These are phyloP conservation scores for Paramecium sexaurelia DNA, from an alignment of 73 alveolate species.

Conservation along the genomic window DNA sequence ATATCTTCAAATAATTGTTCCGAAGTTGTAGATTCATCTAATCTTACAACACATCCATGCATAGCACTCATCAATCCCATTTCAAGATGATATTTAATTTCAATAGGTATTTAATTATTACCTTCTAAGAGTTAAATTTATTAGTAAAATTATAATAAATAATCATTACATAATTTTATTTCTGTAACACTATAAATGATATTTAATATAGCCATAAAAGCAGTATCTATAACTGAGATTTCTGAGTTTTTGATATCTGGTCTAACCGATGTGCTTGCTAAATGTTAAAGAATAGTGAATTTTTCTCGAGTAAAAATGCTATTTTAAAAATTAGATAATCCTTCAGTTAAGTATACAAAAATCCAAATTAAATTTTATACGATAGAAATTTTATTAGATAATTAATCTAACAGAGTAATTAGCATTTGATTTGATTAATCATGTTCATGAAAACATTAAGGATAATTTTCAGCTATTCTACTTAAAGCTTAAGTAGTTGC, in stretches of 20 bases:
- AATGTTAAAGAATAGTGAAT: background rate
- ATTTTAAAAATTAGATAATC: background rate
- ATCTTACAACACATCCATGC: slow-evolving; percentile 58
- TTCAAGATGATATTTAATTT: background rate
- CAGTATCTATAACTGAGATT: background rate
- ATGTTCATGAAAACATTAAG: slow-evolving; percentile 5
- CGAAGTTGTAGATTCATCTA: background rate
- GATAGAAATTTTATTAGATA: background rate
- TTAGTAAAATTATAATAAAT: background rate
- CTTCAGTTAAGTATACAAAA: background rate
- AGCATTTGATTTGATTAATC: background rate
- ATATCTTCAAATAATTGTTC: background rate
- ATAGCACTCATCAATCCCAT: slow-evolving; percentile 34
- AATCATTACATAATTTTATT: background rate
- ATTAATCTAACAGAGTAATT: background rate
- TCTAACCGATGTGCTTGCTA: slow-evolving; percentile 35
- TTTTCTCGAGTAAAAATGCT: background rate
- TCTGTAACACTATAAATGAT: background rate
- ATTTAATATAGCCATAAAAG: slow-evolving; percentile 43
- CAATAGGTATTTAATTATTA: background rate
- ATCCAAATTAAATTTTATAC: background rate
- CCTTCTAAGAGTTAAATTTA: background rate
- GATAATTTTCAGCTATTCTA: slow-evolving; percentile 39
- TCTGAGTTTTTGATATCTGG: background rate
- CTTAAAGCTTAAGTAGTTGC: background rate